These are phyloP conservation scores for Sporothrix luriei DNA, from an alignment of 2,329 filamentous ascomycete species.

Conservation along the genomic window DNA sequence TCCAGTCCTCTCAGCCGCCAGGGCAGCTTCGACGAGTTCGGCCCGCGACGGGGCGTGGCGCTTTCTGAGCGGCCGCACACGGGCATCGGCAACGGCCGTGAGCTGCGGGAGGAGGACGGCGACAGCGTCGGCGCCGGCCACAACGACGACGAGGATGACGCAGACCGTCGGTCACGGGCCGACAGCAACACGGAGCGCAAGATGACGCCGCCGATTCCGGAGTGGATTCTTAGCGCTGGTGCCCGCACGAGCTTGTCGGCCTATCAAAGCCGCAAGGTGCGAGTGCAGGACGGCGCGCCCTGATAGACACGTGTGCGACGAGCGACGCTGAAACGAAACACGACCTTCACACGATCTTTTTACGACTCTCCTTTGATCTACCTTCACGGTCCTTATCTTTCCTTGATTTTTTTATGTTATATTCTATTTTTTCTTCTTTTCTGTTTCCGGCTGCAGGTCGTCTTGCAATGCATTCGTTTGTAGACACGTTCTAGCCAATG, in stretches of 20 bases:
- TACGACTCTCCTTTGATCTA: slow-evolving; percentile 2
- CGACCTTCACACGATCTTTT: slow-evolving; percentile 5
- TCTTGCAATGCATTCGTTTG: background rate
- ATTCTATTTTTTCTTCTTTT: background rate
- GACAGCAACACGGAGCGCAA: slow-evolving; percentile 47
- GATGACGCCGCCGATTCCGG: slow-evolving; percentile 63
- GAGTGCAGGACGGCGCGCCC: slow-evolving; percentile 24
- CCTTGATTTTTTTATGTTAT: no score
- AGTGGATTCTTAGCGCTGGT: slow-evolving; percentile 62
- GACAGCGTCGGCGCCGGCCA: slow-evolving; percentile 8
- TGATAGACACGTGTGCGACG: background rate
- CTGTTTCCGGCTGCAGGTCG: background rate
- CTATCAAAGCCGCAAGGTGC: slow-evolving; percentile 48
- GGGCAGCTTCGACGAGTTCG: slow-evolving; percentile 55
- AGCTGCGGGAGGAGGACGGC: slow-evolving; percentile 4
- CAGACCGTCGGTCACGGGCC: slow-evolving; percentile 34
- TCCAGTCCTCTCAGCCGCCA: slow-evolving; percentile 55
- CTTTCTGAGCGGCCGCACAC: slow-evolving; percentile 28
- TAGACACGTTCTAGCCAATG: background rate
- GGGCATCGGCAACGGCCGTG: background rate
- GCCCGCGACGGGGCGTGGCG: slow-evolving; percentile 33
- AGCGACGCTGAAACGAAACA: slow-evolving; percentile 9
- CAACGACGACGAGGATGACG: slow-evolving; percentile 38
- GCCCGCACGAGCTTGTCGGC: slow-evolving; percentile 53
- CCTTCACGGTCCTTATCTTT: background rate